Evolutionary conservation across 73 alveolate genomes (phyloP).

Genomic region (Tetrahymena borealis): DNA sequence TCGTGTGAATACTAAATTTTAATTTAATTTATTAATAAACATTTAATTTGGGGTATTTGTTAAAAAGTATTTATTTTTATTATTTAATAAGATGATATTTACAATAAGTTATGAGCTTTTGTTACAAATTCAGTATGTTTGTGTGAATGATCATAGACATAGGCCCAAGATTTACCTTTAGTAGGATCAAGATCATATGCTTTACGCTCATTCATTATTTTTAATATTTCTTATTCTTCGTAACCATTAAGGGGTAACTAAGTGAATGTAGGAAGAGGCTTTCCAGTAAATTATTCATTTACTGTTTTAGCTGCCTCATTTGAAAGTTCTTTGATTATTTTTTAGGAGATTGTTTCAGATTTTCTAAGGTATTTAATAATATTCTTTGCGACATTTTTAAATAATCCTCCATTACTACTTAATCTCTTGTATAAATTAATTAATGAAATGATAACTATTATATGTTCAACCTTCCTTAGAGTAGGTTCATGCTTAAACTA

Average conservation of each 20-base stretch:
- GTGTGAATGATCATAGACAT: neutral
- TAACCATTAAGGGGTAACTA: neutral
- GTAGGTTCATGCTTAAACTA: neutral
- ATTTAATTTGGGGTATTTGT: too few relatives aligned
- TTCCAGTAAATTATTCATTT: neutral
- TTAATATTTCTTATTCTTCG: neutral
- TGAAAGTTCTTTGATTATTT: neutral
- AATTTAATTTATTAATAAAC: neutral
- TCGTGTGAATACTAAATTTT: neutral
- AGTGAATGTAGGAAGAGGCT: neutral
- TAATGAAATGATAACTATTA: neutral
- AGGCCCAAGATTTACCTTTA: neutral
- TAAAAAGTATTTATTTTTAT: neutral
- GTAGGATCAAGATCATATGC: neutral
- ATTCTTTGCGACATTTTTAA: neutral
- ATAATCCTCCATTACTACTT: neutral
- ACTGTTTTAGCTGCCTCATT: neutral
- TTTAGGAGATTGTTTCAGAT: neutral
- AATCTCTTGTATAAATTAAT: neutral
- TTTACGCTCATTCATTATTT: neutral
- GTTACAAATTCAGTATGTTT: neutral
- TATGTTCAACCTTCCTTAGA: neutral
- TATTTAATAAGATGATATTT: neutral
- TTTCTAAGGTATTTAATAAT: neutral
- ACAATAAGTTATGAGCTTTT: neutral